Evolutionary conservation across 352 stramenopile genomes (phyloP).

Genomic region (Globisporangium camurandrum): DNA sequence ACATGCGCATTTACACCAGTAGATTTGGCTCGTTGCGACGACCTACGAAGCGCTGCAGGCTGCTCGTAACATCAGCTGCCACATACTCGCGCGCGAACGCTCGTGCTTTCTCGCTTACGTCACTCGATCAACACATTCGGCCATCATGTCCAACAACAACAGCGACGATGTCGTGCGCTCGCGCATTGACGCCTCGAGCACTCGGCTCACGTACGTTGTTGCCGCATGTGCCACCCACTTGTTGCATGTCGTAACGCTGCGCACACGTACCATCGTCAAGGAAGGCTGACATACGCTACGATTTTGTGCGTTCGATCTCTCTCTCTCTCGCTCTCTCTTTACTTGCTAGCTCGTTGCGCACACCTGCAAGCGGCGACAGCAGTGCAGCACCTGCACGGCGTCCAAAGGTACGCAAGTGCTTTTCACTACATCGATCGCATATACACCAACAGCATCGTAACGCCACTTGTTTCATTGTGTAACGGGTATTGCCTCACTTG

Average conservation of each 20-base stretch:
- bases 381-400: constrained; percentile 30
- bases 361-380: constrained; percentile 19
- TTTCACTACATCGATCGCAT: neutral
- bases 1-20: constrained; percentile 7
- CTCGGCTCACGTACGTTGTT: constrained; percentile 60
- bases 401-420: constrained; percentile 27
- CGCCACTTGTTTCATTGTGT: no score
- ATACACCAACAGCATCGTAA: no score
- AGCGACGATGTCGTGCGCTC: constrained; percentile 44
- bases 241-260: neutral
- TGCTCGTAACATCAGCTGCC: neutral
- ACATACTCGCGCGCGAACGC: no score
- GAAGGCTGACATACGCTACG: neutral
- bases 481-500: no score
- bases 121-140: no score
- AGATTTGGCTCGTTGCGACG: neutral
- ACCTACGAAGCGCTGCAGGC: neutral
- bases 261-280: neutral
- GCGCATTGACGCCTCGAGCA: constrained; percentile 62
- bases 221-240: no score
- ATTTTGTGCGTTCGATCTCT: neutral
- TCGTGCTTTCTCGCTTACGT: no score
- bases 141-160: constrained; percentile 29
- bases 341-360: constrained; percentile 47
- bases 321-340: neutral